These are phyloP conservation scores for Sporothrix inflata DNA, from an alignment of 2,329 filamentous ascomycete species.

Conservation along the genomic window DNA sequence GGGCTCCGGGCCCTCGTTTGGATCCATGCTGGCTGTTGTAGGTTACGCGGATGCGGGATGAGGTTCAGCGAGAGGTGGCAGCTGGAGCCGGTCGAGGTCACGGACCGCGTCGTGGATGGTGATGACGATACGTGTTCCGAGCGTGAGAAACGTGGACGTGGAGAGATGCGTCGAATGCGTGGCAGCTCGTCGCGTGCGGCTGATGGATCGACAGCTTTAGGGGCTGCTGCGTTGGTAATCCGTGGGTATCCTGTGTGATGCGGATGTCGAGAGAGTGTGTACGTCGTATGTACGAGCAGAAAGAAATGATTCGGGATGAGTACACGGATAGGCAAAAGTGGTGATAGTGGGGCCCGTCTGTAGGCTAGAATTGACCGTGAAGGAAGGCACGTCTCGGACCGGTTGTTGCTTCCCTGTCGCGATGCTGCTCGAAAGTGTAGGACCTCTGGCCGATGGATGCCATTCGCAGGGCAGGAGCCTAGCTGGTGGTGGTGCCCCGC, in stretches of 20 bases:
- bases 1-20: conserved; percentile 47
- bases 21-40: conserved; percentile 47
- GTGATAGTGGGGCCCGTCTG: conserved; percentile 1
- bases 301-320: neutral
- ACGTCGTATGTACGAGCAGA: too few relatives aligned
- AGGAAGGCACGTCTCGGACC: neutral
- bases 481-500: conserved; percentile 12
- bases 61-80: neutral
- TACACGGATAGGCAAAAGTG: neutral
- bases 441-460: neutral
- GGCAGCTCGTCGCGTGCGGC: neutral
- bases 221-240: neutral
- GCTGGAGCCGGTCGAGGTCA: neutral
- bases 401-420: conserved; percentile 20
- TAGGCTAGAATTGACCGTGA: neutral
- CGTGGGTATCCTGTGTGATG: neutral
- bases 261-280: neutral
- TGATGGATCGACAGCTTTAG: neutral
- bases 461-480: conserved; percentile 7
- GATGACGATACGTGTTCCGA: neutral
- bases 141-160: too few relatives aligned
- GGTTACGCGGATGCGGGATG: neutral
- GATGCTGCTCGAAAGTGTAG: conserved; percentile 3
- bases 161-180: neutral
- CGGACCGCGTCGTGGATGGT: neutral